These are phyloP conservation scores for Durusdinium trenchii DNA, from an alignment of 73 alveolate genomes.

Conservation along the genomic window DNA sequence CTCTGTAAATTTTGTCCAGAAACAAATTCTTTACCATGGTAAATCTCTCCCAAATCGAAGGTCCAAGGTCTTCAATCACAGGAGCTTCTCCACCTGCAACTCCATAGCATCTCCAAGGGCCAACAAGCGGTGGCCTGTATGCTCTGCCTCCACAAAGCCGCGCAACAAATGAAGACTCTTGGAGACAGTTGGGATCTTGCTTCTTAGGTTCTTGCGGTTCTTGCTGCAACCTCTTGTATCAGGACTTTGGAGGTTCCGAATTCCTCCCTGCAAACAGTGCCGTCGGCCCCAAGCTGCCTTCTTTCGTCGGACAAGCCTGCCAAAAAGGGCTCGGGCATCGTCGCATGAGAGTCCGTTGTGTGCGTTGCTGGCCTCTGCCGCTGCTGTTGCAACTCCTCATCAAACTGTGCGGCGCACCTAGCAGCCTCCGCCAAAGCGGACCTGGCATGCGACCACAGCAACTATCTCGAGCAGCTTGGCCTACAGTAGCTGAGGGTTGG, in stretches of 20 bases:
- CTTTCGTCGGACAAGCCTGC: conserved; percentile 34
- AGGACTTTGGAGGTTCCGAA: too few species aligned
- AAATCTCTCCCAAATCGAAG: too few species aligned
- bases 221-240: too few species aligned
- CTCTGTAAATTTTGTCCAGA: too few species aligned
- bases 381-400: conserved; percentile 62
- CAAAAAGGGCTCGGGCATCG: background rate
- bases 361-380: conserved; percentile 47
- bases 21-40: too few species aligned
- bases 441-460: background rate
- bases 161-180: too few species aligned
- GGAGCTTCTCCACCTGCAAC: background rate
- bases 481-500: background rate
- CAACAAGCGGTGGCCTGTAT: conserved; percentile 17
- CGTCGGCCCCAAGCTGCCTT: background rate
- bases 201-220: too few species aligned
- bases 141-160: background rate
- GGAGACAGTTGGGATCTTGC: too few species aligned
- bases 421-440: conserved; percentile 60
- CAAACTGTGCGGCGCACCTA: conserved; percentile 58
- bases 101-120: conserved; percentile 9
- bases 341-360: background rate
- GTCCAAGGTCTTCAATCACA: too few species aligned
- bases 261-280: too few species aligned
- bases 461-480: too few species aligned